Evolutionary conservation across 805 yeast genomes (phyloP).

Genomic region (Ogataea haglerorum): DNA sequence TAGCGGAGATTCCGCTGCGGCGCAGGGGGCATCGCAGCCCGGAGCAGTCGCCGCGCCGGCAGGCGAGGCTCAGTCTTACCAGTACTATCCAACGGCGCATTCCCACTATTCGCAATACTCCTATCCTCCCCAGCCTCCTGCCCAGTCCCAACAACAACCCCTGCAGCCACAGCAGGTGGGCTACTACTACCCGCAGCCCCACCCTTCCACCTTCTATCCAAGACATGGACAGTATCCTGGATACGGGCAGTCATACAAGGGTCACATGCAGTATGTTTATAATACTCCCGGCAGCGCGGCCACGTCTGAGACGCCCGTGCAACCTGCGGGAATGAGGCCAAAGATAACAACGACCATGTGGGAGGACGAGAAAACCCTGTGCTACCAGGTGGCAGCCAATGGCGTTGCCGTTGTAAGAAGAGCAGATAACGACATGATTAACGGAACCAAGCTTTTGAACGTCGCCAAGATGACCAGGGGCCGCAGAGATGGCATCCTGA

Average conservation of each 20-base stretch:
- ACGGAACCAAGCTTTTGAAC: slow-evolving; percentile 65
- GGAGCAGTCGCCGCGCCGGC: slow-evolving; percentile 11
- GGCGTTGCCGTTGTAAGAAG: slow-evolving; percentile 65
- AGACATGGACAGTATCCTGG: slow-evolving; percentile 17
- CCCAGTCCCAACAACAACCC: slow-evolving; percentile 8
- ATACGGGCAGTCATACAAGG: slow-evolving; percentile 15
- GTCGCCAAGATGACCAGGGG: slow-evolving; percentile 76
- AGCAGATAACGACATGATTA: slow-evolving; percentile 70
- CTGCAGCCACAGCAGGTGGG: slow-evolving; percentile 16
- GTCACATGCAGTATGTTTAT: slow-evolving; percentile 15
- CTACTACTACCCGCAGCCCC: slow-evolving; percentile 16
- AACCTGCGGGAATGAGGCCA: slow-evolving; percentile 28
- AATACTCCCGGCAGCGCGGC: slow-evolving; percentile 6
- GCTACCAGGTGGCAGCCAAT: slow-evolving; percentile 70
- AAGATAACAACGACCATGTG: slow-evolving; percentile 71
- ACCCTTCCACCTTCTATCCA: slow-evolving; percentile 15
- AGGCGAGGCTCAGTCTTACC: slow-evolving; percentile 10
- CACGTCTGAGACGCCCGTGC: slow-evolving; percentile 13
- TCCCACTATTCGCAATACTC: slow-evolving; percentile 20
- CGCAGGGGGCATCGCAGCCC: slow-evolving; percentile 5
- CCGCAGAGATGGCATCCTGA: slow-evolving; percentile 65
- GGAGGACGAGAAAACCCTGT: slow-evolving; percentile 71
- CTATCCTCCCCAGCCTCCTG: slow-evolving; percentile 13
- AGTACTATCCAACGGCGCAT: slow-evolving; percentile 15
- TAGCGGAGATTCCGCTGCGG: slow-evolving; percentile 2